These are phyloP conservation scores for Crithidia expoeki DNA, from an alignment of 208 protist genomes.

Conservation along the genomic window DNA sequence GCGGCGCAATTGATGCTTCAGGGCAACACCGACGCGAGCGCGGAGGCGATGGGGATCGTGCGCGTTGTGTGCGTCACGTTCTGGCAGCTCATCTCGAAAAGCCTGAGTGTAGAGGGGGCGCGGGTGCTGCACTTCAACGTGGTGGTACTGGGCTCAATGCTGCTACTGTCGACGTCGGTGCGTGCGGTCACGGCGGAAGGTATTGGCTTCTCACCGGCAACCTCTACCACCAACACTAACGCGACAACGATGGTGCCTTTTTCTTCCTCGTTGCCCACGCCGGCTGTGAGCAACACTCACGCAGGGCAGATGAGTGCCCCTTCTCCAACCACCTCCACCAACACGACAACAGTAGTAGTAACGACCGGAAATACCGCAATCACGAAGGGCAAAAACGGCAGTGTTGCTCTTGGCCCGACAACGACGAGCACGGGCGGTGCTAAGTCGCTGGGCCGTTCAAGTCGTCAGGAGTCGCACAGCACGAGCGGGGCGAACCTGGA, in stretches of 20 bases:
- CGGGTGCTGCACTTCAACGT: slow-evolving; percentile 33
- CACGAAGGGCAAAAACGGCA: not conserved
- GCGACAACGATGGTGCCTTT: not conserved
- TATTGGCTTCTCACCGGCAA: not conserved
- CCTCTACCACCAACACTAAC: not conserved
- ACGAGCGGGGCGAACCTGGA: slow-evolving; percentile 4
- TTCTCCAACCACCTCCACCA: not conserved
- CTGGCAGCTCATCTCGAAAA: slow-evolving; percentile 23
- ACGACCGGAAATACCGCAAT: not conserved
- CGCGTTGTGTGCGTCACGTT: slow-evolving; percentile 7
- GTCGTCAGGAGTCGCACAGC: slow-evolving; percentile 1
- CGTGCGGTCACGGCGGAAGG: slow-evolving; percentile 23
- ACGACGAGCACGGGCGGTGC: not conserved
- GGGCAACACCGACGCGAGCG: not conserved
- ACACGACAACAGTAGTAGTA: not conserved
- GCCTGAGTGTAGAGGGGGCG: slow-evolving; percentile 20
- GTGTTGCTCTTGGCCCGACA: not conserved
- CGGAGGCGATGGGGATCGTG: slow-evolving; percentile 4
- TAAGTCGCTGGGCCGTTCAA: slow-evolving; percentile 1
- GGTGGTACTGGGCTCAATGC: slow-evolving; percentile 27
- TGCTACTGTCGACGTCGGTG: slow-evolving; percentile 25
- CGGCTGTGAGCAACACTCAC: not conserved
- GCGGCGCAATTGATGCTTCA: not conserved
- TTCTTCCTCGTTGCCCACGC: not conserved
- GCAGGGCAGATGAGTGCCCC: not conserved